phyloP scores from a whole-genome alignment of 208 protist species.

The Naegleria lovaniensis region DNA sequence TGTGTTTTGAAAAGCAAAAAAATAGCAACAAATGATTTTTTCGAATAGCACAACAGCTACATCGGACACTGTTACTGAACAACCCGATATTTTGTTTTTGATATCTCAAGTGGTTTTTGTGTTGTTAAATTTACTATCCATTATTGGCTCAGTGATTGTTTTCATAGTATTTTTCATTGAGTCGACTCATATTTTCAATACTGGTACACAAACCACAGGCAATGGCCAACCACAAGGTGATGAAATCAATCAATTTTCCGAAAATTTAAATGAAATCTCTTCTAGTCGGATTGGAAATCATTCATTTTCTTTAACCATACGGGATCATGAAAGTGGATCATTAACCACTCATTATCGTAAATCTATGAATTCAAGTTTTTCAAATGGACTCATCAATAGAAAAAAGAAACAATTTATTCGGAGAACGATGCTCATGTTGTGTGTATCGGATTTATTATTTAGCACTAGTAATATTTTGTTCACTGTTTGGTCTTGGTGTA shows the following conservation, averaged over 20 bases:
- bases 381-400: not conserved
- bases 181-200: not conserved
- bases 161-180: not conserved
- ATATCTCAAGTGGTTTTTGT: not conserved
- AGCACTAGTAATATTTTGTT: not conserved
- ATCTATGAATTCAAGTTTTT: not conserved
- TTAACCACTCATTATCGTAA: not conserved
- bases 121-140: not conserved
- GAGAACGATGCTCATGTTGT: not conserved
- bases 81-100: not conserved
- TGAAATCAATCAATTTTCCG: not conserved
- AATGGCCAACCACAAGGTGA: not conserved
- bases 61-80: not conserved
- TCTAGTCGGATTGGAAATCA: not conserved
- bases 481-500: not conserved
- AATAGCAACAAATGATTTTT: too few relatives aligned
- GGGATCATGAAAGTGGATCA: too few relatives aligned
- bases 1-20: too few relatives aligned
- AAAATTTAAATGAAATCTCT: not conserved
- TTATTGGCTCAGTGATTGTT: not conserved
- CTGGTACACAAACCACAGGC: not conserved
- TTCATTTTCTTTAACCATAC: too few relatives aligned
- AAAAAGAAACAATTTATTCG: not conserved
- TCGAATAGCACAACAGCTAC: too few relatives aligned
- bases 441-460: not conserved